A percentile compares a stretch with the other conserved stretches of the same genome.
These are phyloP conservation scores for Escallonia rubra DNA, from an alignment of 129 eudicot genomes.

Conservation along the genomic window DNA sequence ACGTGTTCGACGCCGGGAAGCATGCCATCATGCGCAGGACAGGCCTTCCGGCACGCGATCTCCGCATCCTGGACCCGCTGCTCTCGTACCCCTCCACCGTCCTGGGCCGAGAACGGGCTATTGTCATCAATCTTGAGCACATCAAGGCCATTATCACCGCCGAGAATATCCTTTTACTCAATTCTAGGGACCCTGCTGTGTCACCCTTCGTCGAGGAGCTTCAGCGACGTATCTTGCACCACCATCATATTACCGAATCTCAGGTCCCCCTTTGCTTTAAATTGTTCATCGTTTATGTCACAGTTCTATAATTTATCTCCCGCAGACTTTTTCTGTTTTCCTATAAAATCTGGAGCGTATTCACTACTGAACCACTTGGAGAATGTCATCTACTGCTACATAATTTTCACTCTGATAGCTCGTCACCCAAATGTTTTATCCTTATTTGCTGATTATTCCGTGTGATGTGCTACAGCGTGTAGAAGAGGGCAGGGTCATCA, in stretches of 20 bases:
- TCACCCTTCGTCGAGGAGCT: conserved; percentile 74
- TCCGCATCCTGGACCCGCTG: conserved; percentile 81
- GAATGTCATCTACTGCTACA: too few species aligned
- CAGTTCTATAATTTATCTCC: too few species aligned
- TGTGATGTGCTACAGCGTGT: neutral
- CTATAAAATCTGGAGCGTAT: too few species aligned
- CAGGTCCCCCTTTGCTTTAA: conserved; percentile 34
- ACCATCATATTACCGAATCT: conserved; percentile 46
- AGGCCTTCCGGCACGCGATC: conserved; percentile 92
- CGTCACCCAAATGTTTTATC: too few species aligned
- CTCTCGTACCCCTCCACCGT: conserved; percentile 86
- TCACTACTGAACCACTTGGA: too few species aligned
- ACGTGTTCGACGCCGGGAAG: conserved; percentile 70
- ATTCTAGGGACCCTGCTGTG: conserved; percentile 75
- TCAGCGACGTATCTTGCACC: conserved; percentile 50
- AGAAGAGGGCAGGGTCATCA: conserved; percentile 48
- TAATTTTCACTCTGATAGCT: too few species aligned
- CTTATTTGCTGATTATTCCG: neutral
- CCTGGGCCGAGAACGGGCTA: conserved; percentile 72
- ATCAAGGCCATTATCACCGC: conserved; percentile 90
- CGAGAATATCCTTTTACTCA: conserved; percentile 66
- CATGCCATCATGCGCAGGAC: conserved; percentile 91
- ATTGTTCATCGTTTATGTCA: too few species aligned
- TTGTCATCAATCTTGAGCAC: conserved; percentile 92
- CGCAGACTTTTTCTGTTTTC: too few species aligned